These are phyloP conservation scores for Pyricularia sp. DNA, from an alignment of 2,329 filamentous ascomycete species.

Conservation along the genomic window DNA sequence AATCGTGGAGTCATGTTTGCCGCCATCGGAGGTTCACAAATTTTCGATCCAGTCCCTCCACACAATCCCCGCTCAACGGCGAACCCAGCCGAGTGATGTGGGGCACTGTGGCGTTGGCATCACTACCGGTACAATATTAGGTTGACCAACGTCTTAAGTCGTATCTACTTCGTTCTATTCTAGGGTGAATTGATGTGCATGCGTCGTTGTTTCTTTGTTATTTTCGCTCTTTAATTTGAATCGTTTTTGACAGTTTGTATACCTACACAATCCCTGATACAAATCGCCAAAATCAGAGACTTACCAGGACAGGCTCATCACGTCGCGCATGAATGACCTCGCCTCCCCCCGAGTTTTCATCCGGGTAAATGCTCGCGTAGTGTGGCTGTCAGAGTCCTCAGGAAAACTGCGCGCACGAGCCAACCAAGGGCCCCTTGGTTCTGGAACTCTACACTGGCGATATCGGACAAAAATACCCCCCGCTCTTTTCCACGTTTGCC, in stretches of 20 bases:
- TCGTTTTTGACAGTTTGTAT: neutral
- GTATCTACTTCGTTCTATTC: neutral
- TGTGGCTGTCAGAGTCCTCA: neutral
- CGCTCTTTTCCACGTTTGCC: neutral
- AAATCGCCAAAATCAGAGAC: too few species aligned
- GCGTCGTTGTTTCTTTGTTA: neutral
- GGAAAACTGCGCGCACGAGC: neutral
- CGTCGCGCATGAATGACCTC: too few species aligned
- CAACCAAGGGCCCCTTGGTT: neutral
- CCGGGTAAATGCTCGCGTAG: neutral
- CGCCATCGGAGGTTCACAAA: conserved; percentile 1
- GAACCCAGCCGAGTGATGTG: neutral
- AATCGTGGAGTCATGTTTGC: conserved; percentile 1
- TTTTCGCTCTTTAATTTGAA: neutral
- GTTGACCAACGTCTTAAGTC: too few species aligned
- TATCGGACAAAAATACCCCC: neutral
- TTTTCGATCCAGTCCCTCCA: neutral
- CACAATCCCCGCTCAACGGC: neutral
- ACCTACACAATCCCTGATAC: too few species aligned
- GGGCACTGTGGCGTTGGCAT: neutral
- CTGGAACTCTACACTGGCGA: neutral
- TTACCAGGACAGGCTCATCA: too few species aligned
- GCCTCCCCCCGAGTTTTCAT: too few species aligned
- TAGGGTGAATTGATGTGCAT: neutral
- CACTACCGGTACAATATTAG: neutral